Base-by-base conservation (phyloP, 768 basidiomycete genomes). In the Boletus fagicola region DNA sequence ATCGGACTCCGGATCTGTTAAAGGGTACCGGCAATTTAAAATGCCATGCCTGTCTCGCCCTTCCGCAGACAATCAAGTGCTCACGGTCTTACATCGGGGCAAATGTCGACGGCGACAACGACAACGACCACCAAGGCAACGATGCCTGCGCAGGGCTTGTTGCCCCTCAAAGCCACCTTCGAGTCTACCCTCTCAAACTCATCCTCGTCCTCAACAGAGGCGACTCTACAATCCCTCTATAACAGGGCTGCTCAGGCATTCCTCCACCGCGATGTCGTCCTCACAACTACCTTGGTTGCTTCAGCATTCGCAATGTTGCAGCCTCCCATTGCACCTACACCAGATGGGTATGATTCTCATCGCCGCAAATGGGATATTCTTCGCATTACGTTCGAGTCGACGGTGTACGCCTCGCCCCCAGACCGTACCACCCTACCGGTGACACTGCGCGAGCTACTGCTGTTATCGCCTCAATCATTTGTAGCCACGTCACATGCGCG, bases 361-460 rank as follows among this genome's bases (percentile, higher is more conserved):
- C 83, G 91, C 18, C 78, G 85, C 54, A 92, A 92, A 75, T 94
- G 92, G 92, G 91, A 94, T 65, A 84, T 94, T 54, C 83, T 94
- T 8, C 81, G 92, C 26, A 87, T 94, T 60, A 93, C 90, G 0
- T 79, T 92, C 53, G 90, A 93, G 68, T 83, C 86, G 1, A 90
- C 86, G 1, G 72, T 89, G 28, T 90, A 88, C 65, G 69, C 82
- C 15, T 79, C 87, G 3, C 75, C 76, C 1, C 80, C 84, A 20
- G 68, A 72, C 51, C 61, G 61, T 30, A n/a, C 53, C 5, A 48
- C 58, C 20, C 70, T 88, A 15, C 87, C 88, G 0, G 72, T 77
- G 22, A 54, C 80, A 0, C 74, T 90, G 28, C 79, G 80, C 33
- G 75, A 78, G 11, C 76, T 81, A 44, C 74, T 87, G 15, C 63